Evolutionary conservation across 75 land plant species (phyloP), one percentile per base, ranked within the genome.

Genomic region (Selaginella moellendorffii): DNA sequence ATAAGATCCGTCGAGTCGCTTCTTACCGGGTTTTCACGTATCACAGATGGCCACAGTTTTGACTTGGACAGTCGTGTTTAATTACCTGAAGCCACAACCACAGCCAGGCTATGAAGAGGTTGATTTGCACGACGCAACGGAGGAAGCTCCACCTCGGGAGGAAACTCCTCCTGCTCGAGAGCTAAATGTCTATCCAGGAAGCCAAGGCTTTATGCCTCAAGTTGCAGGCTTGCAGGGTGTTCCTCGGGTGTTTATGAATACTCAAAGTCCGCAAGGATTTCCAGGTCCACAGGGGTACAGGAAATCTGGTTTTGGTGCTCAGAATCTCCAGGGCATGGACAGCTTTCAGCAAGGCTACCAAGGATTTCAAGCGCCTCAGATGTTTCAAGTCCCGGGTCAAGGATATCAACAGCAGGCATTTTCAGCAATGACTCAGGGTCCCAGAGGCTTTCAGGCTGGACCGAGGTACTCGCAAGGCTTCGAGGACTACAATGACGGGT

Each of bases 41-140:
- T 46, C 51, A 63, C 79, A 90, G 96, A 76, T 86, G 61, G 84
- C 93, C 54, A 86, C 78, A 8, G 67, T 90, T 42, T 73, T 63
- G 74, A 72, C 85, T 18, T 90, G 91, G 96, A 83, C 85, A 42
- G 73, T 77, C 64, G 76, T 77, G 18, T 86, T 54, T 61, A 31
- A 67, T 28, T 62, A 71, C 59, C 9, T 77, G 18, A 51, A 30
- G 46, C 62, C 72, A 29, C 0, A 26, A 18, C 26, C 27, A 28
- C 25, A 0, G 9, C 18, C 31, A 19, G 31, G 2, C 2, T 23
- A 18, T n/a, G 59, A 21, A 19, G 17, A 19, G n/a, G 19, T 56
- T 2, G 24, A 21, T 8, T 8, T 9, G 8, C 59, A 21, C 21
- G n/a, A 25, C 59, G 59, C 5, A 46, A 18, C 51, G 18, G 10